These are phyloP conservation scores for Cronartium quercuum DNA, from an alignment of 1,284 basidiomycete species.

Conservation along the genomic window DNA sequence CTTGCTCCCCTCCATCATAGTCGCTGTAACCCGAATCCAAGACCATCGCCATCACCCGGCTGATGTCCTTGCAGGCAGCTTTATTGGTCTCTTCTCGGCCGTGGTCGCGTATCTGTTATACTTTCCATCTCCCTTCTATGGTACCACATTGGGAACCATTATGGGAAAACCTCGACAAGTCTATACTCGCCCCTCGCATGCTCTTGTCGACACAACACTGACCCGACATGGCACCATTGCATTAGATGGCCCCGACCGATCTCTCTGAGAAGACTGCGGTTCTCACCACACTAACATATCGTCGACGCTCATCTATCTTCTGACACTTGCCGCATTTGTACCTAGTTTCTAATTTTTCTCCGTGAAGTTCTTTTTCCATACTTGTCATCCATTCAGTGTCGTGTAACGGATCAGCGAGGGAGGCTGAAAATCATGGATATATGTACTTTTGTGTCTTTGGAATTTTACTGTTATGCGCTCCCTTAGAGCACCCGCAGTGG, in stretches of 20 bases:
- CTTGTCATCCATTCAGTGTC: too few relatives aligned
- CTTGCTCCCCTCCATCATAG: neutral
- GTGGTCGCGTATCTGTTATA: conserved; percentile 32
- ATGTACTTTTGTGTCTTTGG: too few relatives aligned
- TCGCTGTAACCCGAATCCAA: conserved; percentile 25
- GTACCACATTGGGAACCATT: conserved; percentile 2
- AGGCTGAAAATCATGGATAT: too few relatives aligned
- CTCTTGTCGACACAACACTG: neutral
- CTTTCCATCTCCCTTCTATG: conserved; percentile 36
- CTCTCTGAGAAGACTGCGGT: neutral
- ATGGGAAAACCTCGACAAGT: conserved; percentile 37
- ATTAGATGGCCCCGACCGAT: neutral
- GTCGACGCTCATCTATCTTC: too few relatives aligned
- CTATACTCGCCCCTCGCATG: conserved; percentile 1
- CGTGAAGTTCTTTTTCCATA: too few relatives aligned
- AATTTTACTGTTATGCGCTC: too few relatives aligned
- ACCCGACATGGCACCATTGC: neutral
- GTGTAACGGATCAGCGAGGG: too few relatives aligned
- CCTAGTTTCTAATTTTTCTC: too few relatives aligned
- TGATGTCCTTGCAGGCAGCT: conserved; percentile 31
- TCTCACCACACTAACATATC: neutral
- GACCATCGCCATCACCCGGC: conserved; percentile 25
- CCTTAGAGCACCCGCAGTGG: too few relatives aligned
- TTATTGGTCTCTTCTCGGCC: conserved; percentile 26
- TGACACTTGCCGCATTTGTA: too few relatives aligned